phyloP scores from a whole-genome alignment of 1,139 yeast genomes.

The Sugiyamaella paludigena region DNA sequence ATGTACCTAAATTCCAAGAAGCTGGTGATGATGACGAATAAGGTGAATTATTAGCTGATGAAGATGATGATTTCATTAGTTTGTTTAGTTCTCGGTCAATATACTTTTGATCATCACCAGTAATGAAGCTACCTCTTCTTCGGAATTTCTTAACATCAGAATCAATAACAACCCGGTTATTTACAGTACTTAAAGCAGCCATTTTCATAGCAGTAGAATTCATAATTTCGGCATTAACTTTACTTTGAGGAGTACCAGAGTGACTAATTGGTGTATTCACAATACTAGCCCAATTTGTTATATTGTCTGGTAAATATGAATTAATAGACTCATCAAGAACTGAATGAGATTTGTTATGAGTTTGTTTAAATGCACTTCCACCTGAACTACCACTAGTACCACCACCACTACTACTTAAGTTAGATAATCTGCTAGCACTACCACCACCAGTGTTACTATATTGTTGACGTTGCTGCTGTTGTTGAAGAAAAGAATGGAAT shows the following conservation, averaged over 20 bases:
- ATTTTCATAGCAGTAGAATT: conserved; percentile 39
- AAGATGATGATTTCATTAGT: conserved; percentile 17
- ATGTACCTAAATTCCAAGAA: conserved; percentile 11
- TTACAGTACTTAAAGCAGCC: conserved; percentile 38
- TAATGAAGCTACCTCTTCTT: conserved; percentile 24
- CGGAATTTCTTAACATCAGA: conserved; percentile 33
- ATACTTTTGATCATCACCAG: conserved; percentile 24
- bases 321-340: conserved; percentile 21
- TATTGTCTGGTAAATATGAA: conserved; percentile 25
- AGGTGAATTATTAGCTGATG: conserved; percentile 3
- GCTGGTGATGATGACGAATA: conserved; percentile 16
- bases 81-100: conserved; percentile 24
- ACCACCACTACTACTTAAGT: conserved; percentile 4
- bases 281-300: conserved; percentile 30
- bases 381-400: conserved; percentile 3
- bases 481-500: conserved; percentile 6
- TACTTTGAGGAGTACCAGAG: conserved; percentile 20
- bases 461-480: conserved; percentile 6
- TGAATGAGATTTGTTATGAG: conserved; percentile 24
- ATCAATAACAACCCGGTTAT: conserved; percentile 28
- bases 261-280: conserved; percentile 28
- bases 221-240: conserved; percentile 30
- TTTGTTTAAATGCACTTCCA: not conserved
- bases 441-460: conserved; percentile 1
- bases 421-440: conserved; percentile 6